phyloP scores from a whole-genome alignment of 345 rosid species.

The Acer saccharum region DNA sequence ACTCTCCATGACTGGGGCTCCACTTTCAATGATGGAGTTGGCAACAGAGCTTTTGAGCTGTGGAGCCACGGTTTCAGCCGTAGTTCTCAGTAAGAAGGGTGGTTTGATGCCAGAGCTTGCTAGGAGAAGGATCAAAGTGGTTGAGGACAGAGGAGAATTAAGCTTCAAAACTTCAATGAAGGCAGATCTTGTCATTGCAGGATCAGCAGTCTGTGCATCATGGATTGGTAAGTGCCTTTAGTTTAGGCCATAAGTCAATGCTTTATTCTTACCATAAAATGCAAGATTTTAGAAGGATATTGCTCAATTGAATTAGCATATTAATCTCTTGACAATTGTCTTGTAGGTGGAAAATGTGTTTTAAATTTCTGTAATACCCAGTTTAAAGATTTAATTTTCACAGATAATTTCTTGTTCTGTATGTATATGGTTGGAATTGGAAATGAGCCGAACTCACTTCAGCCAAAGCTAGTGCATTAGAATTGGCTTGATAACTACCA shows the following conservation, averaged over 20 bases:
- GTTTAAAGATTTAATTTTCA: no score
- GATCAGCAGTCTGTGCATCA: conserved; percentile 95
- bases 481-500: no score
- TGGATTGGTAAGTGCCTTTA: conserved; percentile 75
- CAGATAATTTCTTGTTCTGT: no score
- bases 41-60: conserved; percentile 98
- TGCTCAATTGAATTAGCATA: conserved; percentile 1
- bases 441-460: no score
- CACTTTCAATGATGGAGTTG: conserved; percentile 95
- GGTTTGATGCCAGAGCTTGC: conserved; percentile 83
- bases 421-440: no score
- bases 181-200: conserved; percentile 93
- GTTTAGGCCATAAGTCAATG: conserved; percentile 7
- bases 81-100: conserved; percentile 90
- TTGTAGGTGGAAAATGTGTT: no score
- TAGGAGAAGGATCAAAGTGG: conserved; percentile 87
- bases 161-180: conserved; percentile 97
- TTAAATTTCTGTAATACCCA: no score
- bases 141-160: conserved; percentile 86
- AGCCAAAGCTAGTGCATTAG: no score
- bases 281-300: conserved; percentile 5
- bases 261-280: neutral
- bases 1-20: conserved; percentile 99
- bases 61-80: conserved; percentile 95
- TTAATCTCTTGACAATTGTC: neutral